Conservation (phyloP, 495 filamentous ascomycete species). For the Cetradonia linearis region DNA sequence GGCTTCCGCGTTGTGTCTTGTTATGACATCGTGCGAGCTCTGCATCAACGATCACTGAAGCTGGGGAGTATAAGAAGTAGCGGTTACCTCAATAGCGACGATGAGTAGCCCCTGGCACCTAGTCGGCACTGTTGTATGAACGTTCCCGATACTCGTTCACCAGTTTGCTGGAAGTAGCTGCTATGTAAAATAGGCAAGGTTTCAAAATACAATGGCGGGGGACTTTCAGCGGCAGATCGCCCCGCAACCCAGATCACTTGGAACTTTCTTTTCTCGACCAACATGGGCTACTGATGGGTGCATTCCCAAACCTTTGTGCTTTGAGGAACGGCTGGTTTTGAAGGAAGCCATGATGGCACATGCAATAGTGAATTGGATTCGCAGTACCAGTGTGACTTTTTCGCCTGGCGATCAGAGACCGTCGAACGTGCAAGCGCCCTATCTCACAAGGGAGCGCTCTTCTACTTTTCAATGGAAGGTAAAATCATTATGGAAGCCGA, state of each 20-base stretch:
- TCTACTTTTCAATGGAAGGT: too few species aligned
- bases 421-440: slow-evolving; percentile 17
- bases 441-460: too few species aligned
- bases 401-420: not conserved
- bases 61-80: not conserved
- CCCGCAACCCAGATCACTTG: slow-evolving; percentile 2
- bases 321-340: not conserved
- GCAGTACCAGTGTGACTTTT: not conserved
- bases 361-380: not conserved
- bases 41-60: not conserved
- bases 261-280: not conserved
- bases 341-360: not conserved
- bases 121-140: not conserved
- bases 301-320: not conserved
- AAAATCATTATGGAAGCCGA: not conserved
- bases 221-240: slow-evolving; percentile 8
- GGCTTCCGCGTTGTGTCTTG: not conserved
- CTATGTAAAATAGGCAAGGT: not conserved
- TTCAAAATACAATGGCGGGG: slow-evolving; percentile 7
- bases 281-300: not conserved
- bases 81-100: not conserved
- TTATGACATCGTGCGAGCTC: not conserved
- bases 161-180: not conserved
- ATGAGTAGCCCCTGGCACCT: not conserved
- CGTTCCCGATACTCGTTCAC: not conserved